Percentiles rank a stretch among this genome's conserved stretches.
Evolutionary conservation across 331 rosid species (phyloP).

Genomic region (Telfairia occidentalis): DNA sequence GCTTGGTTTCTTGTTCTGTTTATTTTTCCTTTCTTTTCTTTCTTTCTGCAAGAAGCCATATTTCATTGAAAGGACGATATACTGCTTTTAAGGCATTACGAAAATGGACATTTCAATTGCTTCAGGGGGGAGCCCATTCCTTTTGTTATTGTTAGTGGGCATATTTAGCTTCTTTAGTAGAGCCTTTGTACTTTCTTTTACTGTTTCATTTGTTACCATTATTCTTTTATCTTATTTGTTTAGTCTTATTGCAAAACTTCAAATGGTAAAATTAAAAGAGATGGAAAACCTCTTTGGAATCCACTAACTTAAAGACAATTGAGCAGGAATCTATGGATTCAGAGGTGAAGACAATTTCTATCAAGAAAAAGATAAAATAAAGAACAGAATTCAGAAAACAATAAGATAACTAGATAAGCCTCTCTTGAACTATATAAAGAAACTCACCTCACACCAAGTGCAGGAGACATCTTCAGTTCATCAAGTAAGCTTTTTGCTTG

Average conservation of each 20-base stretch:
- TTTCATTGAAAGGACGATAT: neutral
- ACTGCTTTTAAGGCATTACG: neutral
- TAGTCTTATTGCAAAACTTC: neutral
- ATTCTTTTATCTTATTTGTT: neutral
- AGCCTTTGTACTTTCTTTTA: too few relatives aligned
- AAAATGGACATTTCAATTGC: neutral
- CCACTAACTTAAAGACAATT: neutral
- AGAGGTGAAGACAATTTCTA: neutral
- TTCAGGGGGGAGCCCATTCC: neutral
- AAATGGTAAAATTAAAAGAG: neutral
- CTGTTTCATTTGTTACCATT: too few relatives aligned
- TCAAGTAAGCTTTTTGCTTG: neutral
- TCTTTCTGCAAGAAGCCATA: neutral
- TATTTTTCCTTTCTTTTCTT: neutral
- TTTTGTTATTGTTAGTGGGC: neutral
- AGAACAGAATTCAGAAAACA: neutral
- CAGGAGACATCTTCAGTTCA: slow-evolving; percentile 4
- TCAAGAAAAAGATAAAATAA: neutral
- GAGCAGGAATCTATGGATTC: neutral
- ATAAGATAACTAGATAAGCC: neutral
- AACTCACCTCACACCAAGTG: neutral
- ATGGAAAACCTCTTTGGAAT: neutral
- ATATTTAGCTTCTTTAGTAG: too few relatives aligned
- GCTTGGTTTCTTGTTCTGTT: neutral
- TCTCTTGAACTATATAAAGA: neutral